These are phyloP conservation scores for Morella rubra DNA, from an alignment of 306 rosid species.

Conservation along the genomic window DNA sequence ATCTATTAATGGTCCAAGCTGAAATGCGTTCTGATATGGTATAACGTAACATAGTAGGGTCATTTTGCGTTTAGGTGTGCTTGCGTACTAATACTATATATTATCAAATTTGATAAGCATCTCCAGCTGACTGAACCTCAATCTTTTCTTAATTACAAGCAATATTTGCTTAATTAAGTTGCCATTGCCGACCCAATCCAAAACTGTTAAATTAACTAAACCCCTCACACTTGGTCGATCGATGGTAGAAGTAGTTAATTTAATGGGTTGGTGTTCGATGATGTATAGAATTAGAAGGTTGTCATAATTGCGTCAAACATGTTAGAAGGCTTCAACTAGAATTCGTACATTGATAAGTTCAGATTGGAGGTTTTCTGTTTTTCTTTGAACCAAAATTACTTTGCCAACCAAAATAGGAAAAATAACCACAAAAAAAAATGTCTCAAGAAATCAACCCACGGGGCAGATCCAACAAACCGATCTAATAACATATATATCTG, in stretches of 20 bases:
- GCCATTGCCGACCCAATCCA: constrained; percentile 28
- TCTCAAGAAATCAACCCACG: background rate
- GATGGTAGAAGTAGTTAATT: no score
- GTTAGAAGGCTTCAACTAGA: no score
- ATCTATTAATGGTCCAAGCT: no score
- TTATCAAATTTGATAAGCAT: background rate
- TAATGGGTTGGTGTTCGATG: background rate
- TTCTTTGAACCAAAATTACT: background rate
- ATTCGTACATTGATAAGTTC: no score
- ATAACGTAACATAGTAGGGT: no score
- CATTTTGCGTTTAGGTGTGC: no score
- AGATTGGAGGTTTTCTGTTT: background rate
- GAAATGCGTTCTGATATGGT: no score
- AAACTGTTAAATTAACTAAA: background rate
- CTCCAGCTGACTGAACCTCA: background rate
- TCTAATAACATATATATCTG: background rate
- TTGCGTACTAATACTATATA: no score
- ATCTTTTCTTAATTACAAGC: background rate
- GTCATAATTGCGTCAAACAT: background rate
- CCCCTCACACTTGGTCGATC: no score
- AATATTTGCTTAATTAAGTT: background rate
- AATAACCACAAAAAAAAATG: background rate
- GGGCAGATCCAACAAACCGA: background rate
- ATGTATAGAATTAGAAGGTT: background rate
- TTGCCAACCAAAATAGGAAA: background rate